phyloP scores from a whole-genome alignment of 768 basidiomycete species.

The Podaxis sp. region DNA sequence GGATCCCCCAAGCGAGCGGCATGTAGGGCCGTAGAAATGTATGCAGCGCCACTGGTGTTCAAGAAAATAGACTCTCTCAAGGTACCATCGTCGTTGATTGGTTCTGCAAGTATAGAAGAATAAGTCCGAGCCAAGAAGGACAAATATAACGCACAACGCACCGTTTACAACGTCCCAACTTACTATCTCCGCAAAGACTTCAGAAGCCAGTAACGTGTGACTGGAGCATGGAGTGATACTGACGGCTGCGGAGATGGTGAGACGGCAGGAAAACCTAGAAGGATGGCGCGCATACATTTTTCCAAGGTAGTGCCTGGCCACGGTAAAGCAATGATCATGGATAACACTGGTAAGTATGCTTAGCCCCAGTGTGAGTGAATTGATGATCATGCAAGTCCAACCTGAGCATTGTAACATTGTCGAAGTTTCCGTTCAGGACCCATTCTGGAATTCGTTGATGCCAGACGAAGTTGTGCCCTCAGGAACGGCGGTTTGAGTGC shows the following conservation, averaged over 20 bases:
- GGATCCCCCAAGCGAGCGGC: not conserved
- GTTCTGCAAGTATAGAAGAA: not conserved
- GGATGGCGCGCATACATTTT: not conserved
- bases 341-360: not conserved
- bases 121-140: not conserved
- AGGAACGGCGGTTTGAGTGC: not conserved
- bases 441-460: not conserved
- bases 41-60: not conserved
- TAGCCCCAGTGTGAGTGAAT: not conserved
- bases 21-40: not conserved
- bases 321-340: not conserved
- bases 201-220: not conserved
- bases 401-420: not conserved
- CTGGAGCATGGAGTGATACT: not conserved
- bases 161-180: not conserved
- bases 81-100: not conserved
- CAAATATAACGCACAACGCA: not conserved
- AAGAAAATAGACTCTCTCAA: not conserved
- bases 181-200: not conserved
- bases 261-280: not conserved
- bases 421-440: not conserved
- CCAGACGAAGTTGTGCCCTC: not conserved
- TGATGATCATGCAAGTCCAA: not conserved
- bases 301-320: not conserved
- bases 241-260: not conserved